Evolutionary conservation across 345 rosid genomes (phyloP).

Genomic region (Salix udensis): DNA sequence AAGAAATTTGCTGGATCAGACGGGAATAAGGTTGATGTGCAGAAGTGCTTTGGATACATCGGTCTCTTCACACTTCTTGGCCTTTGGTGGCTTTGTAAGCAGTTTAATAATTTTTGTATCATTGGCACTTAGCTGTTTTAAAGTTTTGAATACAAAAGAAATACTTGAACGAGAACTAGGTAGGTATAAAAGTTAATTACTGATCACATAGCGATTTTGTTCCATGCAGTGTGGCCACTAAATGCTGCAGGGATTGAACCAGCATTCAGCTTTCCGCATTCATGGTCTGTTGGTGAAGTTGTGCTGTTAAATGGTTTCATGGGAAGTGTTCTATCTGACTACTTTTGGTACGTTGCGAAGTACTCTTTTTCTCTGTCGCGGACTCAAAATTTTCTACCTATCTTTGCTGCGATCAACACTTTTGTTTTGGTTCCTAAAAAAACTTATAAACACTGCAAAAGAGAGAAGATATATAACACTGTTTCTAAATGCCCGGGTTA

Average conservation of each 20-base stretch:
- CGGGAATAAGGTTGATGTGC: constrained; percentile 52
- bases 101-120: background rate
- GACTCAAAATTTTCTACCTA: background rate
- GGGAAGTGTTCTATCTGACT: constrained; percentile 57
- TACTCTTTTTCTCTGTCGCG: too few species aligned
- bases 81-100: constrained; percentile 70
- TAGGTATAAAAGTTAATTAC: background rate
- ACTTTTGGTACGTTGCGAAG: constrained; percentile 44
- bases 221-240: constrained; percentile 58
- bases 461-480: background rate
- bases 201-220: constrained; percentile 7
- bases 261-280: constrained; percentile 48
- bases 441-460: background rate
- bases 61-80: constrained; percentile 58
- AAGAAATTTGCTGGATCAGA: constrained; percentile 56
- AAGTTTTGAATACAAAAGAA: background rate
- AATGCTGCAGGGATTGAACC: constrained; percentile 52
- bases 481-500: background rate
- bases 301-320: constrained; percentile 47
- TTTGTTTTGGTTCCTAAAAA: background rate
- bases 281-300: constrained; percentile 33
- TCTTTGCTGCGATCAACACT: too few species aligned
- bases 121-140: background rate
- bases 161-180: background rate
- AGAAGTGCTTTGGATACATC: constrained; percentile 53